phyloP scores from a whole-genome alignment of 176 grass and related monocot genomes.

The Tuctoria greenei region DNA sequence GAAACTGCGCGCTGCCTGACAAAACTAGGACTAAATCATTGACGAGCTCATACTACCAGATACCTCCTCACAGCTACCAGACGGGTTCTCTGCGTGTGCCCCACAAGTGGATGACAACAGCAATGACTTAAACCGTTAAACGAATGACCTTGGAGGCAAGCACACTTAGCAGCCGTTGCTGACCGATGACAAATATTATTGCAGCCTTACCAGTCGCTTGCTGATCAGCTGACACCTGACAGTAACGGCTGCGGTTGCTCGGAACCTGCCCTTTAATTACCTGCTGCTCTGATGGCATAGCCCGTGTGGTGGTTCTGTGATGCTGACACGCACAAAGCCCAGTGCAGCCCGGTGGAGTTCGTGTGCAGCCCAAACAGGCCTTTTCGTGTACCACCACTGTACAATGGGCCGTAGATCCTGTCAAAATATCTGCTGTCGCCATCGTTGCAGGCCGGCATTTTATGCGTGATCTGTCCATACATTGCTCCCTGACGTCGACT shows the following conservation, averaged over 20 bases:
- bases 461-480: not conserved
- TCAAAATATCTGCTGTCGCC: not conserved
- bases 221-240: constrained; percentile 14
- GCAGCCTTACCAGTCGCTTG: not conserved
- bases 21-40: not conserved
- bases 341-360: not conserved
- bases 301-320: not conserved
- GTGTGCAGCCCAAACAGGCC: not conserved
- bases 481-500: not conserved
- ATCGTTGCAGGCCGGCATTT: not conserved
- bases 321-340: not conserved
- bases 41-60: not conserved
- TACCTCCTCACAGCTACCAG: not conserved
- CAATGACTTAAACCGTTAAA: not conserved
- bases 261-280: not conserved
- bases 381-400: not conserved
- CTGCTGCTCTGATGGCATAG: not conserved
- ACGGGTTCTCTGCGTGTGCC: not conserved
- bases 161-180: constrained; percentile 5
- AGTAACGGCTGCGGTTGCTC: not conserved
- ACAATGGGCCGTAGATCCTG: not conserved
- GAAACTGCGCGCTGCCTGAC: not conserved
- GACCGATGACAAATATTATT: not conserved
- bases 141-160: not conserved
- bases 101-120: not conserved